Percentiles rank a stretch among this genome's conserved stretches.
Evolutionary conservation across 225 moss, liverwort and hornwort species (phyloP).

Genomic region (Physcomitrium patens): DNA sequence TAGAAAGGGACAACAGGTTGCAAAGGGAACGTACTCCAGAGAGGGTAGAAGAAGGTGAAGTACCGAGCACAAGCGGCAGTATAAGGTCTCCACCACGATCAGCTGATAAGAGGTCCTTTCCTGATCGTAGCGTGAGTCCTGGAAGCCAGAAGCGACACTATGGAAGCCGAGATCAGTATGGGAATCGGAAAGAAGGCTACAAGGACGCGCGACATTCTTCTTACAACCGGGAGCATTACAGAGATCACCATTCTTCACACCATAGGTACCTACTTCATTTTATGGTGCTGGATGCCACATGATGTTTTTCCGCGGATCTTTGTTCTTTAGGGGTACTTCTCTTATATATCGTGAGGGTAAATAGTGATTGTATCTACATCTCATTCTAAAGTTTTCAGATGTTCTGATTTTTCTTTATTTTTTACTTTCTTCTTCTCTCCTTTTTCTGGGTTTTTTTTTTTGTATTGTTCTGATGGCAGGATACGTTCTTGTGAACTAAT

Average conservation of each 20-base stretch:
- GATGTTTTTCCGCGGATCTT: neutral
- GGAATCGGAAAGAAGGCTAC: slow-evolving; percentile 60
- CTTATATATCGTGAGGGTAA: too few species aligned
- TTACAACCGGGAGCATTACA: slow-evolving; percentile 54
- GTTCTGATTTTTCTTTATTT: too few species aligned
- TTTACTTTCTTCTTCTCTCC: too few species aligned
- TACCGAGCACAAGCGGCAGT: slow-evolving; percentile 63
- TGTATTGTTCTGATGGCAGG: neutral
- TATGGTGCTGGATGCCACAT: neutral
- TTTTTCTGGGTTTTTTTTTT: neutral
- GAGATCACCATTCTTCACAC: slow-evolving; percentile 56
- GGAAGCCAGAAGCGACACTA: slow-evolving; percentile 59
- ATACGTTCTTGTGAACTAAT: slow-evolving; percentile 20
- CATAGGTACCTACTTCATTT: slow-evolving; percentile 44
- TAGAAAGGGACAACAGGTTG: slow-evolving; percentile 49
- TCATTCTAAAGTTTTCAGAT: too few species aligned
- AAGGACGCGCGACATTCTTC: slow-evolving; percentile 55
- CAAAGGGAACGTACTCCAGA: slow-evolving; percentile 55
- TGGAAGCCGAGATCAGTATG: slow-evolving; percentile 57
- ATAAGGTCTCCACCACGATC: slow-evolving; percentile 63
- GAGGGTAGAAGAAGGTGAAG: slow-evolving; percentile 66
- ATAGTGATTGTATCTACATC: too few species aligned
- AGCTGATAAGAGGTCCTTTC: slow-evolving; percentile 50
- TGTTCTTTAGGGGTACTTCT: neutral
- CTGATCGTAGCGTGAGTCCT: slow-evolving; percentile 60